These are phyloP conservation scores for Dactylellina haptotyla DNA, from an alignment of 2,329 filamentous ascomycete genomes.

Conservation along the genomic window DNA sequence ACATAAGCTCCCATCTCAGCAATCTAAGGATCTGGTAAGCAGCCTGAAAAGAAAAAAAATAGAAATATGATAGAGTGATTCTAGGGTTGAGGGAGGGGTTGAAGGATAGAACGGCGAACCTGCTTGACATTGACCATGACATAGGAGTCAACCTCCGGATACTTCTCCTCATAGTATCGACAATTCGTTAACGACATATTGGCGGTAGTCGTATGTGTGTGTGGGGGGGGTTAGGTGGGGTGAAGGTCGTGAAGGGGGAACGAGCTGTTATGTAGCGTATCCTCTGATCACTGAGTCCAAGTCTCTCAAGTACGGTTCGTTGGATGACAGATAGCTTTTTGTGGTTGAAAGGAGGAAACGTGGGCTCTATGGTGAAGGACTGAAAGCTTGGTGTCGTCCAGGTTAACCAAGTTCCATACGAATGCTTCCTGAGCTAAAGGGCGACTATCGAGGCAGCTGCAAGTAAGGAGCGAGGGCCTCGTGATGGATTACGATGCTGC, in stretches of 20 bases:
- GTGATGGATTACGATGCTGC: no score
- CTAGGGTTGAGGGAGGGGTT: no score
- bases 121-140: constrained; percentile 99
- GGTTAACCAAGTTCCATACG: no score
- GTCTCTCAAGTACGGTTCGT: no score
- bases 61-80: background rate
- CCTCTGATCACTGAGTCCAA: background rate
- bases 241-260: constrained; percentile 5
- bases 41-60: background rate
- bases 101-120: constrained; percentile 66
- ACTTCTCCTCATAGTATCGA: constrained; percentile 98
- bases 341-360: background rate
- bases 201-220: constrained; percentile 19
- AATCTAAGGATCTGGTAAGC: constrained; percentile 69
- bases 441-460: no score
- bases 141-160: constrained; percentile 97
- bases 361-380: background rate
- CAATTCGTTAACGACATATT: constrained; percentile 92
- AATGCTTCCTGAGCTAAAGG: no score
- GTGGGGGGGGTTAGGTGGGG: constrained; percentile 16
- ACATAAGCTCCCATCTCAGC: constrained; percentile 99
- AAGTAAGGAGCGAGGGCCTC: background rate
- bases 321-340: no score
- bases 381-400: background rate
- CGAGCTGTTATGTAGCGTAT: constrained; percentile 7